Conservation (phyloP, 2,329 filamentous ascomycete genomes). For the Exserohilum turcica region DNA sequence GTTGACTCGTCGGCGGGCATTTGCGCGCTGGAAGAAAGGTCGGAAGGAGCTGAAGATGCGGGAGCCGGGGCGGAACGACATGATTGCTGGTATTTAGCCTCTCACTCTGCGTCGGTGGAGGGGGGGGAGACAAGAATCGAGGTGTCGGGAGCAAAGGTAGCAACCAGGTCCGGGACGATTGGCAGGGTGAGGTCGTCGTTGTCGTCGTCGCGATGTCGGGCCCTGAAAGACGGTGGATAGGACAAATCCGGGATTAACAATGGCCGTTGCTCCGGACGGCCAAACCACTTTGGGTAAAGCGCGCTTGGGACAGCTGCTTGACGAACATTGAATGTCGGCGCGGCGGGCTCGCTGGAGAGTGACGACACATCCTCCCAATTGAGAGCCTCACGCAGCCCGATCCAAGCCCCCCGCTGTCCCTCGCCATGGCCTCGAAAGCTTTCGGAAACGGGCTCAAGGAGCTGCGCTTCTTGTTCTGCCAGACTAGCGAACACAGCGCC, state of each 20-base stretch:
- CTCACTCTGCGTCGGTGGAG: background rate
- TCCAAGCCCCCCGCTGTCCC: background rate
- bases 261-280: conserved; percentile 28
- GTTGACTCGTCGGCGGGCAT: conserved; percentile 69
- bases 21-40: conserved; percentile 57
- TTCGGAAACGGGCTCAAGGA: conserved; percentile 90
- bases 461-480: conserved; percentile 96
- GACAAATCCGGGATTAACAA: conserved; percentile 30
- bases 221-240: conserved; percentile 15
- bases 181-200: conserved; percentile 2
- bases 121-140: conserved; percentile 49
- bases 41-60: conserved; percentile 62
- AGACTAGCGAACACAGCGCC: conserved; percentile 88
- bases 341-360: conserved; percentile 1
- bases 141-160: conserved; percentile 9
- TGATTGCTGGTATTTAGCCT: conserved; percentile 39
- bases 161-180: background rate
- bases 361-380: conserved; percentile 23
- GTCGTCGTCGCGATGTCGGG: conserved; percentile 21
- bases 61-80: conserved; percentile 63
- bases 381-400: conserved; percentile 6
- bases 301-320: conserved; percentile 21
- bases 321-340: conserved; percentile 21
- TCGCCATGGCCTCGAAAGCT: conserved; percentile 80
- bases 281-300: conserved; percentile 13